Conservation (phyloP, 257 asterid genomes). For the Lycium ferocissimum region DNA sequence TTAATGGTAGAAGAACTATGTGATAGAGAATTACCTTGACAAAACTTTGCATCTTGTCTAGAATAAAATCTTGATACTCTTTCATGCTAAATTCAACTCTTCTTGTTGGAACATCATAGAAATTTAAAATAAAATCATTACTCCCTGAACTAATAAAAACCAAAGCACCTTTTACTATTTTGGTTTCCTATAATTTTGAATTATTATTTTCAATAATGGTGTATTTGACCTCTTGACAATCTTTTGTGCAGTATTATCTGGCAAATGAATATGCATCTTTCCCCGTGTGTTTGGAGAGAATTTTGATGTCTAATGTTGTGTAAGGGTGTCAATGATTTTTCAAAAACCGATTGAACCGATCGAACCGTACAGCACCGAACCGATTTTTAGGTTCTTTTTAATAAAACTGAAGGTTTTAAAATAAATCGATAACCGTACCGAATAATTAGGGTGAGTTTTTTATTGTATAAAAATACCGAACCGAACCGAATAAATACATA, state of each 20-base stretch:
- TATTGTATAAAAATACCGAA: too few relatives aligned
- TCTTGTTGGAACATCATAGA: slow-evolving; percentile 31
- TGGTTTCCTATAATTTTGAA: too few relatives aligned
- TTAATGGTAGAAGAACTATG: too few relatives aligned
- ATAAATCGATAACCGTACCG: too few relatives aligned
- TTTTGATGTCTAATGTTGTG: neutral
- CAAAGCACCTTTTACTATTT: slow-evolving; percentile 27
- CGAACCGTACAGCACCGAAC: too few relatives aligned
- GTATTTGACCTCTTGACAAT: neutral
- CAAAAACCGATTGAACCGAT: too few relatives aligned
- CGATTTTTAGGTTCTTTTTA: too few relatives aligned
- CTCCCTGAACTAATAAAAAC: slow-evolving; percentile 27
- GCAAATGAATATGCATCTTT: neutral
- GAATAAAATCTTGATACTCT: slow-evolving; percentile 26
- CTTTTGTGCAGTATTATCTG: neutral
- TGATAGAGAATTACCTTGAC: slow-evolving; percentile 9
- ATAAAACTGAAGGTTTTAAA: too few relatives aligned
- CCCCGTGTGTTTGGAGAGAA: neutral
- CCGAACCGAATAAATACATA: too few relatives aligned
- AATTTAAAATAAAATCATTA: slow-evolving; percentile 28
- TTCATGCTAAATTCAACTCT: neutral
- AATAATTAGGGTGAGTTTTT: too few relatives aligned
- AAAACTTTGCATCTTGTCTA: slow-evolving; percentile 6
- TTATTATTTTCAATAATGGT: neutral
- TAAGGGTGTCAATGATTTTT: too few relatives aligned